Evolutionary conservation across 2,329 filamentous ascomycete genomes (phyloP), one percentile per base, ranked within the genome.

Genomic region (Monosporascus sp.): DNA sequence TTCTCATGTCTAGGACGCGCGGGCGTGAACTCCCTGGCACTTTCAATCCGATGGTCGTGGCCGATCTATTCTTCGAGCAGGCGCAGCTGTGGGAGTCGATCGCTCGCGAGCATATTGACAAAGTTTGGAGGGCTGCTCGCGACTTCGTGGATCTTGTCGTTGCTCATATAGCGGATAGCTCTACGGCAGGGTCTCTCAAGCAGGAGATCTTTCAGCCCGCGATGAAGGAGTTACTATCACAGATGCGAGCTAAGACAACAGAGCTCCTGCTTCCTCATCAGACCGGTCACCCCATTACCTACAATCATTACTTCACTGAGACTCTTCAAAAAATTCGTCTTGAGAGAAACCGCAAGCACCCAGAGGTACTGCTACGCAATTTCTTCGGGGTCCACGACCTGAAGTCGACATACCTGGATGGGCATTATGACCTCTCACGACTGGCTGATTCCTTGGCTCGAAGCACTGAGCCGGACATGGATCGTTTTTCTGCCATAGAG

Each of bases 1-100:
- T 63, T 0, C 65, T 73, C 3, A 65, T 81, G 49, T 57, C 64
- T 24, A 69, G 68, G 38, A 75, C 66, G 5, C 71, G 74, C 37
- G 83, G 80, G 1, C 68, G 76, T 5, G 85, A 88, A 60, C 66
- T 88, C 0, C 80, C 81, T 0, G 82, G 84, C 0, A 81, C 72
- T 0, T 86, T 83, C 64, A 84, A 84, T 54, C 78, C 83, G 0
- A 63, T 82, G 50, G 68, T 87, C 9, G 74, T 88, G 0, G 69
- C 71, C 0, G 78, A 85, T 22, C 63, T 89, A 0, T 88, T 88
- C 61, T 68, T 69, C 20, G 75, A 84, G 46, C 83, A 88, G 53
- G 82, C 76, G 0, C 51, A 58, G 6, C 77, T 75, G 0, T 88
- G 83, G 85, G 25, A 73, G 43, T 31, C 52, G 0, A 72, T 82